A percentile compares a stretch with the other conserved stretches of the same genome.
Evolutionary conservation across 2,329 filamentous ascomycete genomes (phyloP).

Genomic region (Aspergillus sojae): DNA sequence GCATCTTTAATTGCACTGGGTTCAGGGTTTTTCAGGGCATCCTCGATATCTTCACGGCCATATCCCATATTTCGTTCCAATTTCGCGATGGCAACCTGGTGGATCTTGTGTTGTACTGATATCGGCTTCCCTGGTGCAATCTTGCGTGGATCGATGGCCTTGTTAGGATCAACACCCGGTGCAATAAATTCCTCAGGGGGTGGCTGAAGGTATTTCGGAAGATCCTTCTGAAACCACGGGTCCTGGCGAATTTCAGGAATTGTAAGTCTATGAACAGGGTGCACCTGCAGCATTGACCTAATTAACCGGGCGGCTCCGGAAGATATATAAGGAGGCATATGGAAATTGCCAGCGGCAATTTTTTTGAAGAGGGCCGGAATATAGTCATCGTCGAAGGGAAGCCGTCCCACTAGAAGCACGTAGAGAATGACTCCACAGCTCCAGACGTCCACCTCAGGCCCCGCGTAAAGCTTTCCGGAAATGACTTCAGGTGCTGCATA

Average conservation of each 20-base stretch:
- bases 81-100: constrained; percentile 90
- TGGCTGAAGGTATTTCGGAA: constrained; percentile 83
- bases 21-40: constrained; percentile 86
- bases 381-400: constrained; percentile 98
- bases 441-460: constrained; percentile 94
- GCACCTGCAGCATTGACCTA: constrained; percentile 91
- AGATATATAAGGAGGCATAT: constrained; percentile 88
- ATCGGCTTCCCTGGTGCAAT: constrained; percentile 78
- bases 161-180: constrained; percentile 90
- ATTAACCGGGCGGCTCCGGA: constrained; percentile 74
- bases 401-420: constrained; percentile 64
- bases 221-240: constrained; percentile 87
- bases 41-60: constrained; percentile 89
- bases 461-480: constrained; percentile 94
- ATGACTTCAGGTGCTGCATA: constrained; percentile 98
- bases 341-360: constrained; percentile 92
- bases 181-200: constrained; percentile 91
- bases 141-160: constrained; percentile 80
- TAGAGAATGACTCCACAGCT: constrained; percentile 68
- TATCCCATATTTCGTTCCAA: constrained; percentile 99
- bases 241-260: constrained; percentile 92
- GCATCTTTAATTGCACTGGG: constrained; percentile 98
- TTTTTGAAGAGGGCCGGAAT: constrained; percentile 98
- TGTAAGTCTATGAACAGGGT: constrained; percentile 90
- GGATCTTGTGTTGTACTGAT: constrained; percentile 83